These are phyloP conservation scores for Bisporella sp. DNA, from an alignment of 2,329 filamentous ascomycete genomes.

Conservation along the genomic window DNA sequence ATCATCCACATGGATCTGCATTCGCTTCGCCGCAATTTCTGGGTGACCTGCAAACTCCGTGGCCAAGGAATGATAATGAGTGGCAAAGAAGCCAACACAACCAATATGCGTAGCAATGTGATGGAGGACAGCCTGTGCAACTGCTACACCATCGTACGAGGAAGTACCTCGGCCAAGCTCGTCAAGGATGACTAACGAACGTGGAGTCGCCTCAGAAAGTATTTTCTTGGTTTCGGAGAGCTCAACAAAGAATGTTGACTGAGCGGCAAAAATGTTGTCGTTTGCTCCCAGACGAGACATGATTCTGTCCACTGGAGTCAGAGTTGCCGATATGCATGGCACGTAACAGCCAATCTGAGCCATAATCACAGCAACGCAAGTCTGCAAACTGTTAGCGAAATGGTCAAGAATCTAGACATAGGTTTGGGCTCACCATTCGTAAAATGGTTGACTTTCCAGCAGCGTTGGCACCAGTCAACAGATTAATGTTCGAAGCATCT, in stretches of 20 bases:
- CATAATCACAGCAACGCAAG: constrained; percentile 94
- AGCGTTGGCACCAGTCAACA: constrained; percentile 93
- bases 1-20: constrained; percentile 93
- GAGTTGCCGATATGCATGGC: constrained; percentile 70
- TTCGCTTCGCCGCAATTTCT: constrained; percentile 77
- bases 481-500: constrained; percentile 70
- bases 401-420: neutral
- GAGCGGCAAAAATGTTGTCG: constrained; percentile 97
- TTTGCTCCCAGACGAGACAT: constrained; percentile 98
- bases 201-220: constrained; percentile 83
- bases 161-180: constrained; percentile 92
- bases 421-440: constrained; percentile 63
- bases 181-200: constrained; percentile 92
- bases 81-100: constrained; percentile 93
- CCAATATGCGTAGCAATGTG: constrained; percentile 91
- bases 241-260: constrained; percentile 98
- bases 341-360: constrained; percentile 94
- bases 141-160: constrained; percentile 93
- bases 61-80: constrained; percentile 91
- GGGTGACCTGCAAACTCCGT: constrained; percentile 86
- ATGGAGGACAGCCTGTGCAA: constrained; percentile 95
- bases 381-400: constrained; percentile 40
- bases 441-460: constrained; percentile 96
- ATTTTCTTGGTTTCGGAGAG: constrained; percentile 98
- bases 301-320: constrained; percentile 92